These are phyloP conservation scores for Fusarium heterosporum DNA, from an alignment of 2,329 filamentous ascomycete genomes.

Conservation along the genomic window DNA sequence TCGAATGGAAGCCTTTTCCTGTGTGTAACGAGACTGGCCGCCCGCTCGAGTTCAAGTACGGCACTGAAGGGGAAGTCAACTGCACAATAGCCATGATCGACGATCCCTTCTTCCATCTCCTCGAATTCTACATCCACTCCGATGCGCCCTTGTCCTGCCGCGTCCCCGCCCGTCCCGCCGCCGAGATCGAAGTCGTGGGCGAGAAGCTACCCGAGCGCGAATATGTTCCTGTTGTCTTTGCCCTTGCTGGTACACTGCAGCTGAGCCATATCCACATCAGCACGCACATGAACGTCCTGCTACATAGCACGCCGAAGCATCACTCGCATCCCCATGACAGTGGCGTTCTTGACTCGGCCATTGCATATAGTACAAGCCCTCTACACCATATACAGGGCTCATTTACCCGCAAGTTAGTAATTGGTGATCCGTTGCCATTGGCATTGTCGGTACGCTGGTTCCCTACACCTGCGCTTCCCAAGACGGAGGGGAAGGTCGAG, in stretches of 20 bases:
- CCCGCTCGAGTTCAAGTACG: conserved; percentile 88
- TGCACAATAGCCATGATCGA: conserved; percentile 83
- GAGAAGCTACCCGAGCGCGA: conserved; percentile 63
- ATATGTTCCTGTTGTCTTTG: conserved; percentile 88
- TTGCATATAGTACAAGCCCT: conserved; percentile 86
- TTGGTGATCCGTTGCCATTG: conserved; percentile 86
- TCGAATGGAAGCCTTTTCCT: conserved; percentile 93
- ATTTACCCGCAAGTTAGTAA: conserved; percentile 75
- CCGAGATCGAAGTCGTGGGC: conserved; percentile 66
- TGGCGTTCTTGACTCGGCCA: conserved; percentile 86
- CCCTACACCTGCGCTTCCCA: conserved; percentile 76
- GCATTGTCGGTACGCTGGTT: conserved; percentile 89
- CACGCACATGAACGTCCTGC: conserved; percentile 87
- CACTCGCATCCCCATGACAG: conserved; percentile 72
- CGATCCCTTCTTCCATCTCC: conserved; percentile 86
- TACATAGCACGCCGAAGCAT: conserved; percentile 76
- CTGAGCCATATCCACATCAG: conserved; percentile 90
- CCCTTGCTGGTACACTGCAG: conserved; percentile 89
- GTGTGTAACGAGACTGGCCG: conserved; percentile 87
- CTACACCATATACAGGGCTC: conserved; percentile 69
- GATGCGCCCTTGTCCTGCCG: conserved; percentile 94
- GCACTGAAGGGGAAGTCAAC: conserved; percentile 82
- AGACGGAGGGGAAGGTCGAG: conserved; percentile 72
- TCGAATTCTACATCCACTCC: conserved; percentile 98
- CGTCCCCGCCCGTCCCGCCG: conserved; percentile 79